Percentiles rank a stretch among this genome's conserved stretches.
These are phyloP conservation scores for Cephaloascus fragrans DNA, from an alignment of 805 yeast genomes.

Conservation along the genomic window DNA sequence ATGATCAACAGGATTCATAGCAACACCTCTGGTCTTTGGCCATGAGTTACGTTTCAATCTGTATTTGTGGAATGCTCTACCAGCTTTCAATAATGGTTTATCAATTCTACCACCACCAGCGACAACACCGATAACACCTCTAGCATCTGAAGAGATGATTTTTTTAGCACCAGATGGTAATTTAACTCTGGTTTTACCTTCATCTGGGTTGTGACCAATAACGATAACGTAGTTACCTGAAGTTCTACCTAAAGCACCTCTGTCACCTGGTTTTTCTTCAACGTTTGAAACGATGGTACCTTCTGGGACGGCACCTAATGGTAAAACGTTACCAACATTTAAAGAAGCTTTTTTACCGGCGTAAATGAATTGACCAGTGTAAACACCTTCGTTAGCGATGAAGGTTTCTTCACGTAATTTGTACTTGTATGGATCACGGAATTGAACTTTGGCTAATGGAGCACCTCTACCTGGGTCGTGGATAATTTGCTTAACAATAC, in stretches of 20 bases:
- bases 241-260: conserved; percentile 99
- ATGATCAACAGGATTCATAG: conserved; percentile 99
- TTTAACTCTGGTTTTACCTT: conserved; percentile 98
- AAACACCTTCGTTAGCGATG: conserved; percentile 99
- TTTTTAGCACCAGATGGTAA: conserved; percentile 99
- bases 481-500: conserved; percentile 96
- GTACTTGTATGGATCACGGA: conserved; percentile 99
- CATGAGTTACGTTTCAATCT: conserved; percentile 99
- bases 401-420: conserved; percentile 96
- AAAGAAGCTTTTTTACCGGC: conserved; percentile 98
- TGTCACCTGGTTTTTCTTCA: conserved; percentile 98
- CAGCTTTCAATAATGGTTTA: conserved; percentile 99
- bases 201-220: conserved; percentile 99
- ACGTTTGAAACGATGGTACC: conserved; percentile 99
- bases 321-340: conserved; percentile 94
- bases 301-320: conserved; percentile 96
- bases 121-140: conserved; percentile 99
- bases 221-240: conserved; percentile 99
- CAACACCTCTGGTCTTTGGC: conserved; percentile 99
- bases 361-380: conserved; percentile 98
- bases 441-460: conserved; percentile 96
- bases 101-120: conserved; percentile 99
- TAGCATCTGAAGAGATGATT: conserved; percentile 88
- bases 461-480: conserved; percentile 99
- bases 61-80: conserved; percentile 99